Percentiles rank a stretch among this genome's conserved stretches.
phyloP scores from a whole-genome alignment of 1,284 basidiomycete species.

The Sporisorium sorghi region DNA sequence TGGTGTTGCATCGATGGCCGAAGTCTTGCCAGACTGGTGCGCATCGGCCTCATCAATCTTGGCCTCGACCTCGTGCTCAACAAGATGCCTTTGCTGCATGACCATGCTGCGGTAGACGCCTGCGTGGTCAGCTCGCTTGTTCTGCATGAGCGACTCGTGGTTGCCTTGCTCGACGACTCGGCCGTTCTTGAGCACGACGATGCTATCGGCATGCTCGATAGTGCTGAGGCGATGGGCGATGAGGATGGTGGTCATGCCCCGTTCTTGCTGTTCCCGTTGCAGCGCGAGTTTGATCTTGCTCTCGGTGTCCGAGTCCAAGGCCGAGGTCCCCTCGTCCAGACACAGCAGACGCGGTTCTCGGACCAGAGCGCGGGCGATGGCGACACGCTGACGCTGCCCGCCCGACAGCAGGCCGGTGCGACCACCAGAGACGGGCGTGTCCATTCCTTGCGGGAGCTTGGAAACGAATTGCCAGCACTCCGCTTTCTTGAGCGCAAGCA shows the following conservation, averaged over 20 bases:
- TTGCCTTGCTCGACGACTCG: slow-evolving; percentile 62
- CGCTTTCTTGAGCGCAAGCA: slow-evolving; percentile 66
- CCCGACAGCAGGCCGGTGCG: slow-evolving; percentile 67
- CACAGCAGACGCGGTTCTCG: slow-evolving; percentile 61
- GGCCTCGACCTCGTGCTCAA: slow-evolving; percentile 34
- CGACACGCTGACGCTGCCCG: slow-evolving; percentile 66
- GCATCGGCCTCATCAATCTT: slow-evolving; percentile 3
- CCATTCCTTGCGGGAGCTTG: slow-evolving; percentile 69
- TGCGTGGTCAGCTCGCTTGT: slow-evolving; percentile 9
- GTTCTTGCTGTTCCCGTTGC: slow-evolving; percentile 58
- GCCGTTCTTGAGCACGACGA: slow-evolving; percentile 62
- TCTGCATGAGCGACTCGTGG: slow-evolving; percentile 57
- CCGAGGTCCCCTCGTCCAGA: slow-evolving; percentile 67
- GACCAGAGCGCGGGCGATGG: slow-evolving; percentile 66
- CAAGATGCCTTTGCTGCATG: slow-evolving; percentile 55
- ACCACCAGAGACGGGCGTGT: slow-evolving; percentile 69
- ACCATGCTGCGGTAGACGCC: slow-evolving; percentile 63
- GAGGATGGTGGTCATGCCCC: slow-evolving; percentile 66
- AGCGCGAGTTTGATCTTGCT: slow-evolving; percentile 60
- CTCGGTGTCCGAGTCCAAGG: slow-evolving; percentile 65
- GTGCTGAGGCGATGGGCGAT: slow-evolving; percentile 68
- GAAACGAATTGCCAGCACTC: slow-evolving; percentile 71
- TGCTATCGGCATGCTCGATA: slow-evolving; percentile 65
- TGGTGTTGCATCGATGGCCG: slow-evolving; percentile 5
- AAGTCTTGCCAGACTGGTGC: slow-evolving; percentile 3